phyloP scores from a whole-genome alignment of 345 rosid species.

The Citrus australasica region DNA sequence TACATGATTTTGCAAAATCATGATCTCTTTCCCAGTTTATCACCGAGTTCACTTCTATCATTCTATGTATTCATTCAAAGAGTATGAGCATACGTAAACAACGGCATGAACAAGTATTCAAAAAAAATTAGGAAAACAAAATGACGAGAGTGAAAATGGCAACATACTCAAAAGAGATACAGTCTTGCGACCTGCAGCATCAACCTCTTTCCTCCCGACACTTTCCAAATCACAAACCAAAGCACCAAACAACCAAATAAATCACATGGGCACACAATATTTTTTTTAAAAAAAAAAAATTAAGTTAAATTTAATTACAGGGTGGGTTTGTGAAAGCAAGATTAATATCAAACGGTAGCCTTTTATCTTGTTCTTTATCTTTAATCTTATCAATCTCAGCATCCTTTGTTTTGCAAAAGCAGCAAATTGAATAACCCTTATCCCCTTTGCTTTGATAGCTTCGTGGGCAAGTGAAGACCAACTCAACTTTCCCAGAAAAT shows the following conservation, averaged over 20 bases:
- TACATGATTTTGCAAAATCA: background rate
- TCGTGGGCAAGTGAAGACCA: constrained; percentile 9
- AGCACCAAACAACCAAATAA: background rate
- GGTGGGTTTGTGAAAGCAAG: constrained; percentile 75
- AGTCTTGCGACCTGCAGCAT: constrained; percentile 77
- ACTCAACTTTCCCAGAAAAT: constrained; percentile 20
- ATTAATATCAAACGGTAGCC: constrained; percentile 78
- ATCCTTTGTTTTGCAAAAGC: constrained; percentile 31
- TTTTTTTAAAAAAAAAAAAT: background rate
- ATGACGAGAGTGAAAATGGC: background rate
- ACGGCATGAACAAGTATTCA: background rate
- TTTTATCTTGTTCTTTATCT: constrained; percentile 28
- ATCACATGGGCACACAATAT: background rate
- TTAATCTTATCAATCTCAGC: constrained; percentile 29
- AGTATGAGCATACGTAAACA: background rate
- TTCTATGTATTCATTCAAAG: background rate
- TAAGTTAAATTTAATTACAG: constrained; percentile 31
- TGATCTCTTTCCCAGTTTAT: background rate
- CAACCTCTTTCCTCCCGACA: constrained; percentile 63
- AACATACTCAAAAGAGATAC: constrained; percentile 77
- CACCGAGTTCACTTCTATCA: background rate
- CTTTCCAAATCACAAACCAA: constrained; percentile 44
- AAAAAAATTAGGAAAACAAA: no score
- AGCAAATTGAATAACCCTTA: constrained; percentile 19
- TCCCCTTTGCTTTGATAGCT: constrained; percentile 14